A percentile compares a stretch with the other conserved stretches of the same genome.
Evolutionary conservation across 2,329 filamentous ascomycete species (phyloP).

Genomic region (Colletotrichum brevisporum): DNA sequence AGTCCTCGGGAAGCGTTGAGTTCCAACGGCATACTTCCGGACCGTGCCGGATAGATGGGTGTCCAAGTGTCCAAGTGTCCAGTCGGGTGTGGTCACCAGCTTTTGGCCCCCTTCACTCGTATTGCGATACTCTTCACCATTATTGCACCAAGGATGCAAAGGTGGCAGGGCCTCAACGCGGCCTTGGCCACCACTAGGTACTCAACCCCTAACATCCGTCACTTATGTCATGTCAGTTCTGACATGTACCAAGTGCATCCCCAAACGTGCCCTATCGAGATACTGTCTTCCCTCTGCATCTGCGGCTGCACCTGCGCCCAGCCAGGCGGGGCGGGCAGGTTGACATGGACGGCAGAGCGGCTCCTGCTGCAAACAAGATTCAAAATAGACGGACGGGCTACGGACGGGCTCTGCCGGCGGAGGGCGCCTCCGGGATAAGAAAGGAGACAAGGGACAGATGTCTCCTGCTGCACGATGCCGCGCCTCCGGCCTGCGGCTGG

Average conservation of each 20-base stretch:
- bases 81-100: too few relatives aligned
- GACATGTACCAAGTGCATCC: conserved; percentile 18
- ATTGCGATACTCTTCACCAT: background rate
- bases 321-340: conserved; percentile 3
- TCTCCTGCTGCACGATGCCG: conserved; percentile 10
- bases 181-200: background rate
- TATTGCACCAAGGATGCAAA: background rate
- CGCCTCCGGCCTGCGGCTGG: background rate
- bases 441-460: conserved; percentile 1
- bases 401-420: background rate
- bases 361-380: conserved; percentile 28
- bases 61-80: background rate
- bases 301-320: background rate
- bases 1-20: background rate
- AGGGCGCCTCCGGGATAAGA: background rate
- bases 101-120: background rate
- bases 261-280: conserved; percentile 17
- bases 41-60: conserved; percentile 11
- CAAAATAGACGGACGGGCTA: background rate
- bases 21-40: conserved; percentile 2
- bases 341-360: conserved; percentile 15
- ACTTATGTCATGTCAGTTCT: background rate
- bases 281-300: background rate
- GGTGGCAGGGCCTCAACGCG: background rate
- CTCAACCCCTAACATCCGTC: too few relatives aligned